Evolutionary conservation across 1,139 yeast species (phyloP).

Genomic region (Pichia sp.): DNA sequence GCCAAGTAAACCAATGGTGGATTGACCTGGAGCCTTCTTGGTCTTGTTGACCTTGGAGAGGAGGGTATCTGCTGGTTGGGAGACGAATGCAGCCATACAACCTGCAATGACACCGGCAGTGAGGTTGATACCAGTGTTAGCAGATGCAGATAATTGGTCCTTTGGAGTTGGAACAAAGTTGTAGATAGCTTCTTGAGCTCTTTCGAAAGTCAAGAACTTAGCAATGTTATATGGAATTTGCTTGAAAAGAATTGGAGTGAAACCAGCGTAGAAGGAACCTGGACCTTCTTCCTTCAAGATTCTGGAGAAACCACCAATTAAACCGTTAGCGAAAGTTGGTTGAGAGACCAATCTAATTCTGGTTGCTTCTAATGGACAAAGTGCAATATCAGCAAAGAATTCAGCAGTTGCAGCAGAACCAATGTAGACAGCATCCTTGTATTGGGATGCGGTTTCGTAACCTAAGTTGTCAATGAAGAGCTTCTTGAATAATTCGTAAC

Average conservation of each 20-base stretch:
- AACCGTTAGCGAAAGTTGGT: constrained; percentile 81
- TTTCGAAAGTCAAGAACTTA: constrained; percentile 81
- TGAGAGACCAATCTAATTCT: constrained; percentile 89
- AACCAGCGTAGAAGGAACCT: constrained; percentile 84
- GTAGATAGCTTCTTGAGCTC: constrained; percentile 77
- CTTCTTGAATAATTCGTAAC: constrained; percentile 83
- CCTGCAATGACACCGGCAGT: constrained; percentile 87
- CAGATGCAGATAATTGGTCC: constrained; percentile 46
- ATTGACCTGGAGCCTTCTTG: constrained; percentile 90
- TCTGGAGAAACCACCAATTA: constrained; percentile 80
- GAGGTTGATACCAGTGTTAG: constrained; percentile 63
- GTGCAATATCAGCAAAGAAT: constrained; percentile 81
- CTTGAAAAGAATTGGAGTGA: constrained; percentile 86
- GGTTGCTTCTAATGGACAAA: constrained; percentile 87
- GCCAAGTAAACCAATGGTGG: constrained; percentile 69
- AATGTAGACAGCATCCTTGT: constrained; percentile 72
- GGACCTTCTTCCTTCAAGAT: constrained; percentile 79
- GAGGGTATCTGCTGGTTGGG: constrained; percentile 89
- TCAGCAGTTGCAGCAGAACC: constrained; percentile 84
- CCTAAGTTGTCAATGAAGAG: constrained; percentile 67
- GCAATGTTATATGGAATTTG: constrained; percentile 92
- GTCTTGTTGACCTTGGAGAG: constrained; percentile 88
- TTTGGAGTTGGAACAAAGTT: constrained; percentile 58
- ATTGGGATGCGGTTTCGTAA: constrained; percentile 62
- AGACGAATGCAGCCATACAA: constrained; percentile 80